Base-by-base conservation (phyloP, 1,139 yeast genomes). In the Eremothecium sinecaudum region DNA sequence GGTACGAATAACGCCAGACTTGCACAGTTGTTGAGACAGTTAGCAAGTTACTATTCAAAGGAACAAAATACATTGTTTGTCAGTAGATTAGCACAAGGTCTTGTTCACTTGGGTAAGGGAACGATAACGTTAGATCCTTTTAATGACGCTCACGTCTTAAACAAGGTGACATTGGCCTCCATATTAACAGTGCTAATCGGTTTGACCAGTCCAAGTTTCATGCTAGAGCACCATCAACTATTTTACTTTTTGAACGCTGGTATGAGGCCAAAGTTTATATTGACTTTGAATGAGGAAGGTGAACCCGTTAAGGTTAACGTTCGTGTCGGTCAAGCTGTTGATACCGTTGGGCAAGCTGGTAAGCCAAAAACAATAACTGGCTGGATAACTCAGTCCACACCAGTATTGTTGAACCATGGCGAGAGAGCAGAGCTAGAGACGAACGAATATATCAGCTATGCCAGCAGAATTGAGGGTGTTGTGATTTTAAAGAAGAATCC, bases 321-420 rank as follows among this genome's bases (percentile, higher is more conserved):
- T 6, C 75, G 98, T 55, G 97, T 92, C 24, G 98, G 98, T 45
- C 96, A 90, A 64, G 97, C 98, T 4, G 98, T 92, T 30, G 98
- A 92, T 58, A 84, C 87, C 29, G 97, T 92, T 42, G 98, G 98
- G 23, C 97, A 87, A 61, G 98, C 97, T 0, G 98, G 99, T 65
- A 84, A 84, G 51, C 98, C 98, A 27, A 90, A 90, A 66, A 87
- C 96, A 17, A 92, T 92, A 33, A 92, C 98, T 4, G 98, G 98
- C 27, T 92, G 98, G 98, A 97, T 90, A 16, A 92, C 99, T 1
- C 98, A 92, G 56, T 82, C 93, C 5, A 90, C 98, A 0, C 99
- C 99, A 0, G 98, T 90, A 16, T 67, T 92, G 49, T 68, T 92
- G 42, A 87, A 92, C 35, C 78, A 79, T 49, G 97, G 97, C 32